Conservation (phyloP, 2,329 filamentous ascomycete species). For the Alternaria infectoria region DNA sequence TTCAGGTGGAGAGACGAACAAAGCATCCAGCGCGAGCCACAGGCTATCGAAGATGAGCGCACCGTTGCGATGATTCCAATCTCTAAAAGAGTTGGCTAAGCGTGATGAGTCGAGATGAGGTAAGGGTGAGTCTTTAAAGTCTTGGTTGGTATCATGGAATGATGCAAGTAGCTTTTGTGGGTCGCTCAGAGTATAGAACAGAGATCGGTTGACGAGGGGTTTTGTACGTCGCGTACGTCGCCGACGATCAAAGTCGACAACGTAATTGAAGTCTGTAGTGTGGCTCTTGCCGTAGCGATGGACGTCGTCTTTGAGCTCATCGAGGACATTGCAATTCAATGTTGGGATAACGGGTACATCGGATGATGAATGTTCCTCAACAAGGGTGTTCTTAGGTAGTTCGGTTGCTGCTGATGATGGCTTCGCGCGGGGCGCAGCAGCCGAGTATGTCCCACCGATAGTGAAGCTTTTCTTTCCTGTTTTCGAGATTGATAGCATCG, state of each 20-base stretch:
- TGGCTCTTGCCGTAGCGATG: constrained; percentile 19
- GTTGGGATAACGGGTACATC: constrained; percentile 26
- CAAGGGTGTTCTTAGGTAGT: background rate
- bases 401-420: background rate
- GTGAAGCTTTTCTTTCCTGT: constrained; percentile 30
- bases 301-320: constrained; percentile 37
- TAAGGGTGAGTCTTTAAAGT: constrained; percentile 37
- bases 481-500: constrained; percentile 21
- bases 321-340: constrained; percentile 37
- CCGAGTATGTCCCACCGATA: constrained; percentile 9
- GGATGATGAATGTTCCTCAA: background rate
- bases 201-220: constrained; percentile 39
- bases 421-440: background rate
- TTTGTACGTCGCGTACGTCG: constrained; percentile 19
- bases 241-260: constrained; percentile 28
- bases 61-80: constrained; percentile 43
- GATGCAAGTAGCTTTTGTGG: constrained; percentile 42
- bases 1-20: constrained; percentile 46
- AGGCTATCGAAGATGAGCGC: constrained; percentile 48
- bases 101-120: constrained; percentile 43
- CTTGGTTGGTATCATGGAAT: constrained; percentile 36
- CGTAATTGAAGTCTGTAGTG: constrained; percentile 16
- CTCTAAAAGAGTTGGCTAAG: constrained; percentile 39
- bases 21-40: constrained; percentile 36
- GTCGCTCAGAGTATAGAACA: constrained; percentile 44